Evolutionary conservation across 352 stramenopile species (phyloP).

Genomic region (Albugo laibachii): DNA sequence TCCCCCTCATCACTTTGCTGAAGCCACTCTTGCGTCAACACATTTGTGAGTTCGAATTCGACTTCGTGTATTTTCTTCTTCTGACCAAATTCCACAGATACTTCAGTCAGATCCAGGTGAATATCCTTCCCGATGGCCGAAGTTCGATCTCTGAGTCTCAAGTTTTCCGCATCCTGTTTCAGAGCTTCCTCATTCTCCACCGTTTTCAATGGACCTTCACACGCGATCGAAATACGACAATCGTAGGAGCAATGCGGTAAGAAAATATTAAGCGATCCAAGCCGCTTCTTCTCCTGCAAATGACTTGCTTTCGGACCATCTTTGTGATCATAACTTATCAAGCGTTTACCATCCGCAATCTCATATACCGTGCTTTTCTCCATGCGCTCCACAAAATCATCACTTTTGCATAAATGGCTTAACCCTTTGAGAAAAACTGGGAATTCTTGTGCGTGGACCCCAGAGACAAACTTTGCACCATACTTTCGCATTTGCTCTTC

Average conservation of each 20-base stretch:
- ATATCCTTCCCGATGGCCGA: conserved; percentile 59
- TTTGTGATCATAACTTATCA: conserved; percentile 45
- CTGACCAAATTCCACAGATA: conserved; percentile 54
- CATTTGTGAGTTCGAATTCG: conserved; percentile 52
- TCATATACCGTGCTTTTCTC: conserved; percentile 69
- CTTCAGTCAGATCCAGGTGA: conserved; percentile 65
- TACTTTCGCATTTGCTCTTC: conserved; percentile 60
- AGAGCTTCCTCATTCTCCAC: conserved; percentile 33
- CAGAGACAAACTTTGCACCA: conserved; percentile 61
- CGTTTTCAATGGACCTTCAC: conserved; percentile 42
- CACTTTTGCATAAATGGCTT: conserved; percentile 41
- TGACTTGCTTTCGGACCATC: conserved; percentile 21
- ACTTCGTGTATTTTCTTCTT: conserved; percentile 34
- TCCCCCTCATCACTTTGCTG: conserved; percentile 47
- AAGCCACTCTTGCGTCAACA: conserved; percentile 52
- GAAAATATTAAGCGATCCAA: conserved; percentile 74
- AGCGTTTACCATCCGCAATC: conserved; percentile 48
- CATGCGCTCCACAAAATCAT: conserved; percentile 47
- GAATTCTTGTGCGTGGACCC: conserved; percentile 50
- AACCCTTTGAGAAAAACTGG: conserved; percentile 39
- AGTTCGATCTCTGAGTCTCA: conserved; percentile 55
- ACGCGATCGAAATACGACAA: conserved; percentile 67
- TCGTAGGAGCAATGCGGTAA: conserved; percentile 71
- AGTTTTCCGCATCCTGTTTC: conserved; percentile 43
- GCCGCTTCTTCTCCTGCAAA: conserved; percentile 62